These are phyloP conservation scores for Cocos nucifera DNA, from an alignment of 176 grass and related monocot species.

Conservation along the genomic window DNA sequence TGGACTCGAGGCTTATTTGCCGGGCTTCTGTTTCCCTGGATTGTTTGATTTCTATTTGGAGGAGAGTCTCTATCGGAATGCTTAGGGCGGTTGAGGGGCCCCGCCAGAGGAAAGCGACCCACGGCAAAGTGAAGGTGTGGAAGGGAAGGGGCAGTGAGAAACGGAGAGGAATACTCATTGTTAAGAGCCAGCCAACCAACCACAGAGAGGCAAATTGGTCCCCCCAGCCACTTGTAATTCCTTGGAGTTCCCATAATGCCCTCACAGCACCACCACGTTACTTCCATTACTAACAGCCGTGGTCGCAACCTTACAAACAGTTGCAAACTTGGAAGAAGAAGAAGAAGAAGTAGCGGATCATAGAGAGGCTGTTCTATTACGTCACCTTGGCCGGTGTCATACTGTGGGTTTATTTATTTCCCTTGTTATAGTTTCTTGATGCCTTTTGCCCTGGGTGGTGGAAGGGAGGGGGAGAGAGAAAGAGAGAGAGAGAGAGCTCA, in stretches of 20 bases:
- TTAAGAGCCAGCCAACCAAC: constrained; percentile 14
- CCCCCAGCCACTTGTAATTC: constrained; percentile 25
- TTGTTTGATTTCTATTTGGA: constrained; percentile 39
- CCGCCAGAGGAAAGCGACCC: constrained; percentile 17
- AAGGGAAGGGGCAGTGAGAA: too few relatives aligned
- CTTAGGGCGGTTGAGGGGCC: constrained; percentile 46
- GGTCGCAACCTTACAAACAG: too few relatives aligned
- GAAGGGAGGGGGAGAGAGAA: not conserved
- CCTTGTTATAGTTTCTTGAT: constrained; percentile 18
- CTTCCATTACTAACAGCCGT: too few relatives aligned
- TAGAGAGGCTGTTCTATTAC: too few relatives aligned
- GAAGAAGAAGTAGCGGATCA: too few relatives aligned
- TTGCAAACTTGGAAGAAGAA: too few relatives aligned
- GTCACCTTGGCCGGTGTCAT: not conserved
- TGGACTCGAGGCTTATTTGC: constrained; percentile 16
- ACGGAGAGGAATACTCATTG: too few relatives aligned
- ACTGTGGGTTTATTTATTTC: constrained; percentile 2
- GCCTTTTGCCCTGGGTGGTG: constrained; percentile 15
- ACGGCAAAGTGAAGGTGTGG: not conserved
- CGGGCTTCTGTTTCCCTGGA: constrained; percentile 11
- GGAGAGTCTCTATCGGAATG: constrained; percentile 50
- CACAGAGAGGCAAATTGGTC: constrained; percentile 25
- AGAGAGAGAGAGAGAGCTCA: not conserved
- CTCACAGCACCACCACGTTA: not conserved
- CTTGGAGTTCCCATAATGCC: constrained; percentile 14